These are phyloP conservation scores for Rachicladosporium sp. DNA, from an alignment of 2,329 filamentous ascomycete species.

Conservation along the genomic window DNA sequence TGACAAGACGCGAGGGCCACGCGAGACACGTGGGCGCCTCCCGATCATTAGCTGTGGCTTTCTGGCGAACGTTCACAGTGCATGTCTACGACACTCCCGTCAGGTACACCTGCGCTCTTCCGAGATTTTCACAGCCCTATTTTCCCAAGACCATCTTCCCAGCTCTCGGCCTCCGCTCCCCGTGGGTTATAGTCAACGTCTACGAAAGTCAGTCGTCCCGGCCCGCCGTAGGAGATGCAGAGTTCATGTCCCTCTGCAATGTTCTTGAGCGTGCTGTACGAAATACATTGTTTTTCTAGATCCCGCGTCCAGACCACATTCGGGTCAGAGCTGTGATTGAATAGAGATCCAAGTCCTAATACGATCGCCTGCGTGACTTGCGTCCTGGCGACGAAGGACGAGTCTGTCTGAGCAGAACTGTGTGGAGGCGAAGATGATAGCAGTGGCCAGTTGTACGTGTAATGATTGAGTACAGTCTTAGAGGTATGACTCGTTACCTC, in stretches of 20 bases:
- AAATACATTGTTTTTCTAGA: conserved; percentile 31
- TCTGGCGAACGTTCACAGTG: too few relatives aligned
- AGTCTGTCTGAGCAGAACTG: background rate
- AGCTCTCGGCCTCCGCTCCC: conserved; percentile 18
- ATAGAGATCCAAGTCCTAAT: conserved; percentile 45
- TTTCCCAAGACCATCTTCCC: conserved; percentile 8
- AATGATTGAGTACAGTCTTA: conserved; percentile 41
- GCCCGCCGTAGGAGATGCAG: conserved; percentile 39
- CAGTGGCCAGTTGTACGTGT: conserved; percentile 42
- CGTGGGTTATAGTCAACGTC: conserved; percentile 15
- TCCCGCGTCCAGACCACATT: conserved; percentile 46
- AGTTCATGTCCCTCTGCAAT: conserved; percentile 42
- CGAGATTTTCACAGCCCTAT: too few relatives aligned
- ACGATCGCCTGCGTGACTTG: conserved; percentile 39
- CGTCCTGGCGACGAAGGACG: conserved; percentile 12
- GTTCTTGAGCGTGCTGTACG: conserved; percentile 38
- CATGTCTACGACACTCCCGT: too few relatives aligned
- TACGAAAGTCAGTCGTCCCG: conserved; percentile 30
- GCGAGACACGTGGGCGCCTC: too few relatives aligned
- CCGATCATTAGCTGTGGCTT: too few relatives aligned
- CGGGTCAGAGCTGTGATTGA: conserved; percentile 44
- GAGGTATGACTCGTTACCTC: conserved; percentile 39
- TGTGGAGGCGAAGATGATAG: conserved; percentile 5
- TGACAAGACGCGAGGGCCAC: too few relatives aligned
- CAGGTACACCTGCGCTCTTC: too few relatives aligned